Conservation (phyloP, 352 stramenopile genomes). For the Saprolegnia parasitica region DNA sequence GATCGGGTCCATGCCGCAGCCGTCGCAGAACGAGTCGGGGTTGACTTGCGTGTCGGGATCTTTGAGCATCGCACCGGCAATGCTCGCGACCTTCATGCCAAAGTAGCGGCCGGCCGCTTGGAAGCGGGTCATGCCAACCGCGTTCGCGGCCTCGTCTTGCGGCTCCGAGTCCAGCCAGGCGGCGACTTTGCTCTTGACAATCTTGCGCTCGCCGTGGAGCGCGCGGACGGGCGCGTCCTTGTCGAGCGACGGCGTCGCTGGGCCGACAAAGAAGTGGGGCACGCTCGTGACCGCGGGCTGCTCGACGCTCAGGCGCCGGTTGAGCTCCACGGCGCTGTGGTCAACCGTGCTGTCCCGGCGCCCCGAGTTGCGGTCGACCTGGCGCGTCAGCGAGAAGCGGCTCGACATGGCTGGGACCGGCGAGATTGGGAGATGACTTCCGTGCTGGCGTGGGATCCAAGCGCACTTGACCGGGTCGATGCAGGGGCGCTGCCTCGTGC, state of each 20-base stretch:
- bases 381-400: not conserved
- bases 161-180: constrained; percentile 85
- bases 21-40: constrained; percentile 86
- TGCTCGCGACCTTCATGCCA: constrained; percentile 40
- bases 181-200: constrained; percentile 74
- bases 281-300: not conserved
- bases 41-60: constrained; percentile 68
- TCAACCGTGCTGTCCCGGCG: not conserved
- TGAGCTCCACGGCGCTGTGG: not conserved
- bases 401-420: not conserved
- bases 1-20: constrained; percentile 85
- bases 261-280: not conserved
- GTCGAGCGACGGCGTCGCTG: not conserved
- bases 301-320: not conserved
- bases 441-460: not conserved
- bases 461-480: not conserved
- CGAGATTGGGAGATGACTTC: not conserved
- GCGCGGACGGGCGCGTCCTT: not conserved
- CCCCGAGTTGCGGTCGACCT: not conserved
- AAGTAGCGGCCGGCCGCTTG: constrained; percentile 13
- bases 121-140: not conserved
- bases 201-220: constrained; percentile 83
- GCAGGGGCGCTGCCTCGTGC: not conserved
- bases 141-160: constrained; percentile 67
- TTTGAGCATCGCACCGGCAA: constrained; percentile 45